Base-by-base conservation (phyloP, 148 eudicot genomes). In the Rhododendron henanense region DNA sequence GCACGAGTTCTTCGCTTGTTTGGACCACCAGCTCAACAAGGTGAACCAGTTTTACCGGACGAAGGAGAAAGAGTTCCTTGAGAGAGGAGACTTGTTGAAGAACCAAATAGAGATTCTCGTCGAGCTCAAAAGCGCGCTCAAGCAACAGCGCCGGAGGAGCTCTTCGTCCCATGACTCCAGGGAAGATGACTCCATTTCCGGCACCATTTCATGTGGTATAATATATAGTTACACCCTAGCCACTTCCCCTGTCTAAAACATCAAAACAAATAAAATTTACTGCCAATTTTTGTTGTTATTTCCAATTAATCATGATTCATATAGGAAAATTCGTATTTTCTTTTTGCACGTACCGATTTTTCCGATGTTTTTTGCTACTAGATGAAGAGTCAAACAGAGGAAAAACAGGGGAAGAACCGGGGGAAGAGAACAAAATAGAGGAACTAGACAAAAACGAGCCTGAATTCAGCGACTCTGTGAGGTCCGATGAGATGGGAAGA, bases 21-120 rank as follows among this genome's bases (percentile, higher is more conserved):
- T 95, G 87, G 99, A 96, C 85, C 91, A 50, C 39, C 98, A 96
- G 81, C 96, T 96, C 79, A 95, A 96, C 87, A 96, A 96, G 84
- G 98, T 95, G 91, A 96, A 96, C 80, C 93, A 91, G 25, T 96
- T 96, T 76, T 95, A 90, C 76, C 88, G 80, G 85, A 87, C 78
- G 53, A 96, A 94, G 87, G 99, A 96, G 89, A 91, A 85, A n/a
- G 99, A 94, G 92, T 95, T 96, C 79, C 83, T 94, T 16, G 99
- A 95, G 84, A 93, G 96, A 73, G 96, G 98, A 39, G 94, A 93
- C 18, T 89, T 89, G 19, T 88, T 93, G 86, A 90, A 87, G 88
- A 89, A 92, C 65, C 99, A 96, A 85, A 88, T 94, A 81, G 92
- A 92, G 83, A 92, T 94, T 59, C 92, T 94, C 57, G 33, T 88